Percentiles rank a stretch among this genome's conserved stretches.
These are phyloP conservation scores for Teunomyces barrocoloradensis DNA, from an alignment of 805 yeast genomes.

Conservation along the genomic window DNA sequence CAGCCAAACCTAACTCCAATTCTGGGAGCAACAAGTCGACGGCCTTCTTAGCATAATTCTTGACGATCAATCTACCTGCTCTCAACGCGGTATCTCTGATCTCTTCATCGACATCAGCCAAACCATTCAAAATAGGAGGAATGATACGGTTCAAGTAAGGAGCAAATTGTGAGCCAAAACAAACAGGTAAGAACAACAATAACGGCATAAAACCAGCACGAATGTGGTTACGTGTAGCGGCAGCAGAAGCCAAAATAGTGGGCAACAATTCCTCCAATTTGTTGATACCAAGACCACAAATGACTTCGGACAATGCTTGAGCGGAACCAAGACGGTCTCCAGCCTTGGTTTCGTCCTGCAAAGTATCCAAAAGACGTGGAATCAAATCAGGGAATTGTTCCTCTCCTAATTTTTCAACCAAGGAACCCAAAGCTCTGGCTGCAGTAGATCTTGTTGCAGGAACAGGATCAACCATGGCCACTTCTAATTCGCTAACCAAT, in stretches of 20 bases:
- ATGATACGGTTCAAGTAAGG: conserved; percentile 83
- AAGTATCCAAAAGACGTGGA: conserved; percentile 70
- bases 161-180: conserved; percentile 88
- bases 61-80: conserved; percentile 89
- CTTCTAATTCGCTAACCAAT: conserved; percentile 77
- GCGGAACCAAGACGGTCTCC: conserved; percentile 97
- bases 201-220: conserved; percentile 94
- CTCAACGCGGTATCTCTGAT: conserved; percentile 87
- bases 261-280: conserved; percentile 91
- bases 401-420: conserved; percentile 95
- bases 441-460: conserved; percentile 97
- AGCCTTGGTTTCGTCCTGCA: conserved; percentile 71
- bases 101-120: conserved; percentile 85
- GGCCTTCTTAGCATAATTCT: conserved; percentile 88
- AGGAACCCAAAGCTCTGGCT: conserved; percentile 92
- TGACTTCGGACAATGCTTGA: conserved; percentile 92
- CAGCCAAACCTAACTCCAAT: conserved; percentile 84
- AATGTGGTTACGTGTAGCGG: conserved; percentile 61
- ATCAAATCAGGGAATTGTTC: conserved; percentile 91
- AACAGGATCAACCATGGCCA: conserved; percentile 98
- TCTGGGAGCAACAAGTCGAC: conserved; percentile 93
- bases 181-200: conserved; percentile 84
- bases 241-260: conserved; percentile 66
- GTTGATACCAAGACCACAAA: conserved; percentile 83
- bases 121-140: conserved; percentile 87